Percentiles rank a stretch among this genome's conserved stretches.
phyloP scores from a whole-genome alignment of 768 basidiomycete genomes.

The Collybia nuda region DNA sequence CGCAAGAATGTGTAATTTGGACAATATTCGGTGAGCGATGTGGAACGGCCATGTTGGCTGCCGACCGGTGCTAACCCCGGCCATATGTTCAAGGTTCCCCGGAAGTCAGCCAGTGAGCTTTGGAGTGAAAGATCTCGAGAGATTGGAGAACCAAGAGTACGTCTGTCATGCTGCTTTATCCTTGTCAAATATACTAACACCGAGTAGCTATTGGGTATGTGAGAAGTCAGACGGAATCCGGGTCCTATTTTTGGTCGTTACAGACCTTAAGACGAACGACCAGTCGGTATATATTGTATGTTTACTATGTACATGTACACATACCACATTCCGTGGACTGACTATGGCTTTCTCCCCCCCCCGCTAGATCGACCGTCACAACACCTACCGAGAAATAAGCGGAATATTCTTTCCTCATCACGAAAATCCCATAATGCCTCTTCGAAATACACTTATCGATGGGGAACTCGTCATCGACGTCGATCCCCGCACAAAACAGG shows the following conservation, averaged over 20 bases:
- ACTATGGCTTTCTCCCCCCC: neutral
- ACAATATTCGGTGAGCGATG: constrained; percentile 57
- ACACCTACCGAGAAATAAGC: constrained; percentile 70
- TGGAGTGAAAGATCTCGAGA: constrained; percentile 60
- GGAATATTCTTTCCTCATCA: constrained; percentile 92
- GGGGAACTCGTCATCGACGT: constrained; percentile 93
- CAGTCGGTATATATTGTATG: constrained; percentile 79
- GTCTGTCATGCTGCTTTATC: constrained; percentile 18
- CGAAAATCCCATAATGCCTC: constrained; percentile 63
- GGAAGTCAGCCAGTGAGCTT: constrained; percentile 97
- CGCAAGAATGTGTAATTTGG: constrained; percentile 62
- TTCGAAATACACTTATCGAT: constrained; percentile 83
- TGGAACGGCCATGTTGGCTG: neutral
- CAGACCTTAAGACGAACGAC: constrained; percentile 47
- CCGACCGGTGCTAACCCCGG: no score
- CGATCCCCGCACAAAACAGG: constrained; percentile 72
- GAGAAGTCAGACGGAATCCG: constrained; percentile 98
- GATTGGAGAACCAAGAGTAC: constrained; percentile 84
- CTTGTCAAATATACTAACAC: constrained; percentile 5
- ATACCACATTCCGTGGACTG: no score
- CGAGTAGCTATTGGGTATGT: constrained; percentile 92
- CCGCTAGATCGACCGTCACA: constrained; percentile 90
- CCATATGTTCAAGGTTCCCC: constrained; percentile 65
- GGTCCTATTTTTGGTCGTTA: constrained; percentile 79
- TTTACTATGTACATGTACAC: constrained; percentile 6